Base-by-base conservation (phyloP, 192 early-diverging fungal species). In the Podila clonocystis region DNA sequence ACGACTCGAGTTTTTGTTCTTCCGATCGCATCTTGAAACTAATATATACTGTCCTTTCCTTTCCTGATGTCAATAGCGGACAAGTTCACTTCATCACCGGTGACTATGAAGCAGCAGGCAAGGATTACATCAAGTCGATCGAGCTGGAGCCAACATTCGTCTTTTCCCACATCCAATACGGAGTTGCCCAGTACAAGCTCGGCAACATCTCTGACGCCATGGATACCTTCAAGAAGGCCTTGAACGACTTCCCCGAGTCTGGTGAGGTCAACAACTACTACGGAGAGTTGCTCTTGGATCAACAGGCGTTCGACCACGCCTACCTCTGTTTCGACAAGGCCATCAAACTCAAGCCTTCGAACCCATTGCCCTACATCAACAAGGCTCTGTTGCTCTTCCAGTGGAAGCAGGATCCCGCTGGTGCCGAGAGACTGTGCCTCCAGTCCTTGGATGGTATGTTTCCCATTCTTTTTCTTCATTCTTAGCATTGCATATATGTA, bases 301-400 rank as follows among this genome's bases (percentile, higher is more conserved):
- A 95, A 74, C 91, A 93, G 67, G 86, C 88, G 30, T 91, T 93
- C 38, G 90, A 91, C 17, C 93, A 96, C 82, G 97, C 97, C 2
- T 82, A 92, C 69, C 87, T 89, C 15, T 90, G 90, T 66, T 98
- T 99, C 74, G 93, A 94, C 68, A 97, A 97, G 82, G 95, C 97
- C 1, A 89, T 96, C 50, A 87, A 91, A 64, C 83, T 98, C 71
- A 92, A 94, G 75, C 84, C 87, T 5, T 85, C 85, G 59, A 95
- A 94, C 75, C 95, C 98, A n/a, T 87, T 99, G 62, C 95, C 97
- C n/a, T 97, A 96, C 68, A 97, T 99, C 82, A 99, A 99, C 89
- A 97, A 98, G 84, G 93, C 95, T 20, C 87, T 94, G 59, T 83
- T 91, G 67, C 84, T 88, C 82, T 93, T 95, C 78, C 96, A 98